Evolutionary conservation across 2,329 filamentous ascomycete genomes (phyloP).

Genomic region (Scedosporium apiospermum): DNA sequence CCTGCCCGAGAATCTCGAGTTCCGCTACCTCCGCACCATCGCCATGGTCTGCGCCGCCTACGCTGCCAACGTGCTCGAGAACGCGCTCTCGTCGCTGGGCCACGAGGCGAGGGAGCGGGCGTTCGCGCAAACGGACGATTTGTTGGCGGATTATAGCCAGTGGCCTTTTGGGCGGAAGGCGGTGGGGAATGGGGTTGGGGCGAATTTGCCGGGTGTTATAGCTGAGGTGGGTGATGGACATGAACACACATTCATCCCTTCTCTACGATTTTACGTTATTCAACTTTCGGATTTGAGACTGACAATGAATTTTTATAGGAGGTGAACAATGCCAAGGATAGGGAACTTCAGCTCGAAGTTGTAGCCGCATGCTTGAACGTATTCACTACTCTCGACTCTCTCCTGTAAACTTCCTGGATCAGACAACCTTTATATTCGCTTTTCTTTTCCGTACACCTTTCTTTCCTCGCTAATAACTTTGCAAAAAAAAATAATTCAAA

Average conservation of each 20-base stretch:
- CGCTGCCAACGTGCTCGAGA: slow-evolving; percentile 95
- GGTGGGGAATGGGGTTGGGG: slow-evolving; percentile 71
- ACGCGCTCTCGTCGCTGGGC: slow-evolving; percentile 85
- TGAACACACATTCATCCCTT: neutral
- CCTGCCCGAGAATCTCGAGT: slow-evolving; percentile 88
- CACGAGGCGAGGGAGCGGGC: slow-evolving; percentile 91
- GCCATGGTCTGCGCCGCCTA: slow-evolving; percentile 97
- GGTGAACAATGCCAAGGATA: slow-evolving; percentile 77
- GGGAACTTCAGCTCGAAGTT: slow-evolving; percentile 93
- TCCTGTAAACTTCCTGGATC: slow-evolving; percentile 51
- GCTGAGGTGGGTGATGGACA: slow-evolving; percentile 47
- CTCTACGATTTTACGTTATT: neutral
- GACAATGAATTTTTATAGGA: slow-evolving; percentile 40
- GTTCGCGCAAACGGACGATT: slow-evolving; percentile 93
- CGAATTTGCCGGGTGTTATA: slow-evolving; percentile 82
- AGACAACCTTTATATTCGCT: neutral
- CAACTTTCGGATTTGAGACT: neutral
- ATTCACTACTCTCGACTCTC: slow-evolving; percentile 92
- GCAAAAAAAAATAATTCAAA: neutral
- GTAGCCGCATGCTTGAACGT: slow-evolving; percentile 94
- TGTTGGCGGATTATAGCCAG: slow-evolving; percentile 92
- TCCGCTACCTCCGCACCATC: slow-evolving; percentile 84
- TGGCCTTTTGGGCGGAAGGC: slow-evolving; percentile 91
- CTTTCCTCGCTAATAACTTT: neutral
- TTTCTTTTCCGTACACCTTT: neutral